Percentiles rank a stretch among this genome's conserved stretches.
Evolutionary conservation across 495 filamentous ascomycete species (phyloP).

Genomic region (Podospora fimiseda): DNA sequence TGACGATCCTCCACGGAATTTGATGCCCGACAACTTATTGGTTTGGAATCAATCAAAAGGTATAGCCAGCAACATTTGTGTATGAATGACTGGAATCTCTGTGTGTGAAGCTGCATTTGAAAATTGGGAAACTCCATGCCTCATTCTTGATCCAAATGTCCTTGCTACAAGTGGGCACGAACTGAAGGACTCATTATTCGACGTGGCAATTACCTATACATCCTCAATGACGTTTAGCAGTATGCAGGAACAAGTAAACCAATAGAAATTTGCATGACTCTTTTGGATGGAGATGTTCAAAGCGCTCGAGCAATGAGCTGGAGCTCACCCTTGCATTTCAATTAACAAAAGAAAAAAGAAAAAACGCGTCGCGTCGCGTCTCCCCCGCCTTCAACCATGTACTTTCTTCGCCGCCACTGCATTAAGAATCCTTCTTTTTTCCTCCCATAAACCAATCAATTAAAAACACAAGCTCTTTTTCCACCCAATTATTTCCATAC

Average conservation of each 20-base stretch:
- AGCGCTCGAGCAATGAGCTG: no score
- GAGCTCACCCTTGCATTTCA: constrained; percentile 3
- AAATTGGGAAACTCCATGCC: no score
- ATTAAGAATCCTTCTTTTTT: not conserved
- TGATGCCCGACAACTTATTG: no score
- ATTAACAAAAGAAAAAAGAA: no score
- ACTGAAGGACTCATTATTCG: no score
- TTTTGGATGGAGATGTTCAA: no score
- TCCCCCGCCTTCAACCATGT: constrained; percentile 3
- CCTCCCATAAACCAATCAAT: no score
- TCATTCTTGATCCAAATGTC: no score
- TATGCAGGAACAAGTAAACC: constrained; percentile 5
- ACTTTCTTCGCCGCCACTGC: not conserved
- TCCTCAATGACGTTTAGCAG: not conserved
- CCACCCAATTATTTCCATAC: constrained; percentile 14
- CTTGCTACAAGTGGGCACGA: no score
- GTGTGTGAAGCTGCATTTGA: no score
- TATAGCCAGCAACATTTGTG: not conserved
- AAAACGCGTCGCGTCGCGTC: constrained; percentile 26
- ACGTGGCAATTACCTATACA: no score
- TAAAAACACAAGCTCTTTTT: constrained; percentile 4
- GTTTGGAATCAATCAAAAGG: not conserved
- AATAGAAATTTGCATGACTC: constrained; percentile 5
- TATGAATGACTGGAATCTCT: no score
- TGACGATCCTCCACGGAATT: constrained; percentile 7